A percentile compares a stretch with the other conserved stretches of the same genome.
phyloP scores from a whole-genome alignment of 148 eudicot genomes.

The Simmondsia chinensis region DNA sequence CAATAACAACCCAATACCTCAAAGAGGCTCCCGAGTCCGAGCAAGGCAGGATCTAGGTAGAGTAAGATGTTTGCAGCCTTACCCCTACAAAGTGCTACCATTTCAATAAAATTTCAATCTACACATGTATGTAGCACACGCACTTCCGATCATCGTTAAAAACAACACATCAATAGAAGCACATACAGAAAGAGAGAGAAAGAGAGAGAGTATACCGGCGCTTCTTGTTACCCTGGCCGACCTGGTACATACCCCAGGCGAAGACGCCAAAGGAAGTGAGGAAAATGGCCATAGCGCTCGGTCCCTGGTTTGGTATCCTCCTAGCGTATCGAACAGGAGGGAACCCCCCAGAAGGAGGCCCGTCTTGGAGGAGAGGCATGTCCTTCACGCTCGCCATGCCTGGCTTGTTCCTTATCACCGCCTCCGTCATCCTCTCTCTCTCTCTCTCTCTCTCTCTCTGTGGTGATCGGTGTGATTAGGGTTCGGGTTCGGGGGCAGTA shows the following conservation, averaged over 20 bases:
- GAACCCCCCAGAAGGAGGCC: slow-evolving; percentile 93
- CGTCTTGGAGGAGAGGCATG: slow-evolving; percentile 87
- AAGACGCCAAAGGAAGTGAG: slow-evolving; percentile 58
- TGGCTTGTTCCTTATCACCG: slow-evolving; percentile 58
- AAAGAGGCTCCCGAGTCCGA: no score
- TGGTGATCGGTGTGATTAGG: no score
- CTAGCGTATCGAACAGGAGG: slow-evolving; percentile 86
- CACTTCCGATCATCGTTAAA: no score
- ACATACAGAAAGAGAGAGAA: neutral
- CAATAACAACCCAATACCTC: no score
- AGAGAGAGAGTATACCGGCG: slow-evolving; percentile 52
- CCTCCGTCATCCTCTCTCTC: slow-evolving; percentile 60
- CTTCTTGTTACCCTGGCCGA: slow-evolving; percentile 82
- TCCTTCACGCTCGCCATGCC: slow-evolving; percentile 93
- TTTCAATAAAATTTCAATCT: no score
- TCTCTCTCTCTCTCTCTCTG: neutral
- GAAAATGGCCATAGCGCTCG: slow-evolving; percentile 84
- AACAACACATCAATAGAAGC: neutral
- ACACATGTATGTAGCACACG: no score
- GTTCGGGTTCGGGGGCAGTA: no score
- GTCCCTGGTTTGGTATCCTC: slow-evolving; percentile 75
- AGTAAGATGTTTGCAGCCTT: no score
- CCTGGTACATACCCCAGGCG: slow-evolving; percentile 92
- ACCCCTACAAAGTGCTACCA: no score
- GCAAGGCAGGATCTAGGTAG: no score